Conservation (phyloP, 2,329 filamentous ascomycete genomes). For the Venturia pyrina region DNA sequence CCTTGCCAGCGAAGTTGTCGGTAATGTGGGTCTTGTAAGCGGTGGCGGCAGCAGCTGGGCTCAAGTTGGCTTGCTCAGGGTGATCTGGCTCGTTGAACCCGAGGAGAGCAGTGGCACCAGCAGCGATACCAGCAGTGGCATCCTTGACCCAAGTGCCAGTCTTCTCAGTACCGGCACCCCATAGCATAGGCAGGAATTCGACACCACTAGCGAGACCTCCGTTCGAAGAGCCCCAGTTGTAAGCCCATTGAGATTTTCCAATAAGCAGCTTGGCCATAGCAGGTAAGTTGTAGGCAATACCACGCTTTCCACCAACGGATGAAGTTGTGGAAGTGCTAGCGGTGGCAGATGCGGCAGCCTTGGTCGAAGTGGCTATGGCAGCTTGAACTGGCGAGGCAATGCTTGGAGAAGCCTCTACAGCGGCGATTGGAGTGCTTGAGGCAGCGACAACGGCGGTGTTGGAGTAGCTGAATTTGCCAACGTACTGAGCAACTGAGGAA, state of each 20-base stretch:
- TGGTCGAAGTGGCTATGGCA: background rate
- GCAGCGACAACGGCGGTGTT: background rate
- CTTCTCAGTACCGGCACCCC: slow-evolving; percentile 16
- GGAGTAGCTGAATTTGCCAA: background rate
- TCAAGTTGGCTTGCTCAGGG: slow-evolving; percentile 25
- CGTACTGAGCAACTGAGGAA: background rate
- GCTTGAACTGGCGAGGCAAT: background rate
- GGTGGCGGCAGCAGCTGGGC: slow-evolving; percentile 22
- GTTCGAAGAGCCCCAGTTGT: slow-evolving; percentile 54
- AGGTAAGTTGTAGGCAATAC: slow-evolving; percentile 57
- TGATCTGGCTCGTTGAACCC: slow-evolving; percentile 28
- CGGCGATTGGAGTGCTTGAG: background rate
- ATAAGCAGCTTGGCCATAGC: slow-evolving; percentile 42
- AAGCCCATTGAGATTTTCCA: slow-evolving; percentile 43
- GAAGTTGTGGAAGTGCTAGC: slow-evolving; percentile 9
- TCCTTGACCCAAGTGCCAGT: slow-evolving; percentile 17
- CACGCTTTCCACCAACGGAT: slow-evolving; percentile 42
- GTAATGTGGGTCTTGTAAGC: slow-evolving; percentile 16
- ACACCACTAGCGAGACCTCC: slow-evolving; percentile 30
- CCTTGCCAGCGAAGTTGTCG: slow-evolving; percentile 14
- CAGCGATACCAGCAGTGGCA: slow-evolving; percentile 17
- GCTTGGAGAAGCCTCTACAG: slow-evolving; percentile 3
- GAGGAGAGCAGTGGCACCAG: slow-evolving; percentile 20
- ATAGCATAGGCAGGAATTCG: slow-evolving; percentile 56
- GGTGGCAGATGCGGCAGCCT: background rate